Evolutionary conservation across 805 yeast genomes (phyloP), one percentile per base, ranked within the genome.

Genomic region (Lipomyces starkeyi): DNA sequence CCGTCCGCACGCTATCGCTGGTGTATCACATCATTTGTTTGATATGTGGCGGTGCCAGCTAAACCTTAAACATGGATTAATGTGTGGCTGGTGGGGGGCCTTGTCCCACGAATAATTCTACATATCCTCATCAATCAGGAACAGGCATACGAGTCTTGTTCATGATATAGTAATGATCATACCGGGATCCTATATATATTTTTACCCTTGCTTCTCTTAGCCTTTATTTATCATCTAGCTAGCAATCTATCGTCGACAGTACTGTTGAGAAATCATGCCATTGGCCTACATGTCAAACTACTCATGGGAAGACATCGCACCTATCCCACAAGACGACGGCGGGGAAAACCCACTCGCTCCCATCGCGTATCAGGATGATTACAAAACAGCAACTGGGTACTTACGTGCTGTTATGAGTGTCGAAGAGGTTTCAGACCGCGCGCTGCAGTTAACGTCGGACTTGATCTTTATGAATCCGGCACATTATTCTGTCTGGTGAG

Each of bases 401-500:
- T 78, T 91, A 8, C 79, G 91, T 29, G 87, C 89, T 0, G 76
- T 91, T 22, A 82, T 91, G 83, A 78, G 80, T 11, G 71, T 76
- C 20, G 80, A 86, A 35, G 98, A 92, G 75, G 81, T 83, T 72
- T 84, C 92, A 0, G 87, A 85, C 54, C 81, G 98, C 67, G 92
- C 97, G 0, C 78, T 92, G 27, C 84, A 83, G 22, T 78, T 93
- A 55, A 90, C 97, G 0, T 82, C 84, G 14, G 78, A 79, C 32
- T 89, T 90, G 2, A 88, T 95, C 61, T 84, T 80, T 14, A 74
- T 84, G 64, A 88, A 91, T 52, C 93, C 98, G 0, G 97, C 98
- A 0, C 97, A 94, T 77, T 95, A 95, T 76, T 89, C 97, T 0
- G 89, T 89, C 0, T 95, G 98, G 98, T 84, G 55, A 14, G 69